Base-by-base conservation (phyloP, 2,329 filamentous ascomycete species). In the Aspergillus proliferans region DNA sequence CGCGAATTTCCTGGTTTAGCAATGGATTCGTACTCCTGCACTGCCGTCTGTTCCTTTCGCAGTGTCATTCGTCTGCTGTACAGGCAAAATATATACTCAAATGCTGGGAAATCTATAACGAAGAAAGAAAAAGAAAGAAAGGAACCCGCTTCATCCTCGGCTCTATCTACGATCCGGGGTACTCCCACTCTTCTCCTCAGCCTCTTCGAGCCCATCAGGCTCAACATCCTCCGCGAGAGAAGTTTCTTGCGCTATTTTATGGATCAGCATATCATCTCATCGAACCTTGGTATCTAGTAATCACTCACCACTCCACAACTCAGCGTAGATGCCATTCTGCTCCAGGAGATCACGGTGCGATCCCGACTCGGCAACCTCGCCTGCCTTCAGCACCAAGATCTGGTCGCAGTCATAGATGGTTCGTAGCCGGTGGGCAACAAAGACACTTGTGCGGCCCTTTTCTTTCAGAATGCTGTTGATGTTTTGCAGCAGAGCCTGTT, bases 371-470 rank as follows among this genome's bases (percentile, higher is more conserved):
- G 85, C 88, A n/a, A 97, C 90, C 12, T 75, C 76, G 0, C 93
- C 93, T 52, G 87, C 84, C 64, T 85, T 86, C 49, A 97, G 73
- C 34, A 97, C 93, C 60, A 97, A 91, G 59, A 97, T 97, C 59
- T 91, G 75, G 69, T 97, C 87, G 36, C 88, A 88, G 62, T 97
- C 93, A 62, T 88, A 95, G 56, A 98, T 96, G 0, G 93, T 97
- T 46, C 92, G 82, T 51, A 98, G 73, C 15, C 93, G 81, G 69
- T 97, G 93, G 6, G 93, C 93, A 4, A 98, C 87, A 64, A 97
- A 97, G 1, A 98, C 88, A 58, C 90, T 96, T 0, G 93, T 97
- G 49, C 91, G 81, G 3, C 77, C 76, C 73, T 95, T 95, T 62
- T 95, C 91, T 58, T 86, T 86, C 47, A 97, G 74, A 47, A 97